phyloP scores from a whole-genome alignment of 2,329 filamentous ascomycete species.

The Metarhizium brunneum region DNA sequence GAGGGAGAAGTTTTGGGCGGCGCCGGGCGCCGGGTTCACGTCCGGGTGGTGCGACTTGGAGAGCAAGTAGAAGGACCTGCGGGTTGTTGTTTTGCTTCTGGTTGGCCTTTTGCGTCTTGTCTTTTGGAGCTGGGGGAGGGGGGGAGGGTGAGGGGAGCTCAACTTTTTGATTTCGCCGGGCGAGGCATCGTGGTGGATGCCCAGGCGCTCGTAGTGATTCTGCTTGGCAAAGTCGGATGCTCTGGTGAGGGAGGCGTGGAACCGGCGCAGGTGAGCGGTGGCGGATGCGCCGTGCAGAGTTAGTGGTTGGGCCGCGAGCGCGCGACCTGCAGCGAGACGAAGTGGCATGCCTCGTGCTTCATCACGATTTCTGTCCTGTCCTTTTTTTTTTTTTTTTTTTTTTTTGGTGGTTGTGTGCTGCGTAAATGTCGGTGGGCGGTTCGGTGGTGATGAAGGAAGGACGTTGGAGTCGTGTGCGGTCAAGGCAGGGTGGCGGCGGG shows the following conservation, averaged over 20 bases:
- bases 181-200: slow-evolving; percentile 60
- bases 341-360: slow-evolving; percentile 47
- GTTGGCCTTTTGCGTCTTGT: no score
- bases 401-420: slow-evolving; percentile 19
- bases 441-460: no score
- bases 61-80: slow-evolving; percentile 69
- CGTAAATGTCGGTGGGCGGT: neutral
- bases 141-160: slow-evolving; percentile 1
- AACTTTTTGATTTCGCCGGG: slow-evolving; percentile 77
- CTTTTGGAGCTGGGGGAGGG: no score
- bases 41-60: slow-evolving; percentile 92
- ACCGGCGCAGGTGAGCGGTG: slow-evolving; percentile 8
- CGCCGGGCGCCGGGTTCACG: slow-evolving; percentile 64
- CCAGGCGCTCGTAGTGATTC: slow-evolving; percentile 77
- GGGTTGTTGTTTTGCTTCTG: no score
- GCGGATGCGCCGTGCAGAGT: neutral
- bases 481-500: no score
- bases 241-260: slow-evolving; percentile 14
- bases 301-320: neutral
- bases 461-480: no score
- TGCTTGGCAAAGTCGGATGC: slow-evolving; percentile 15
- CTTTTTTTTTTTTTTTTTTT: neutral
- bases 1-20: slow-evolving; percentile 67
- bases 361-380: slow-evolving; percentile 30
- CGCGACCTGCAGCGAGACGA: slow-evolving; percentile 14